A percentile compares a stretch with the other conserved stretches of the same genome.
Evolutionary conservation across 768 basidiomycete species (phyloP).

Genomic region (Rickenella mellea): DNA sequence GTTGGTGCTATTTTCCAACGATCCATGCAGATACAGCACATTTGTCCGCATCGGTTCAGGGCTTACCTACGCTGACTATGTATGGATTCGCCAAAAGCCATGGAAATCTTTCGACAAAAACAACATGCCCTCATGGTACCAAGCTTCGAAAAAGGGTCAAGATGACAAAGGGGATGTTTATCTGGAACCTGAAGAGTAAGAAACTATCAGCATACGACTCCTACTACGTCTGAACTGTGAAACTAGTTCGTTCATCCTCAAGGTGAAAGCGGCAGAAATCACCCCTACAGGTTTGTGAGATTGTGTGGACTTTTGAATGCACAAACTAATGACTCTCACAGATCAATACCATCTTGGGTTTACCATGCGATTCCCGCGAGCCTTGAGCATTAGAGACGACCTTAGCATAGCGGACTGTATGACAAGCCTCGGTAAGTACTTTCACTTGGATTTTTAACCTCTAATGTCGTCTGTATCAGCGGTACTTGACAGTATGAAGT

Average conservation of each 20-base stretch:
- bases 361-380: conserved; percentile 94
- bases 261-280: conserved; percentile 92
- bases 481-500: conserved; percentile 48
- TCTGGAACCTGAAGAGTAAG: conserved; percentile 81
- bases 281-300: conserved; percentile 50
- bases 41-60: conserved; percentile 92
- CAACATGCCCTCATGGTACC: conserved; percentile 60
- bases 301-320: background rate
- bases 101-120: conserved; percentile 79
- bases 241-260: conserved; percentile 82
- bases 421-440: conserved; percentile 47
- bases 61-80: conserved; percentile 75
- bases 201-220: background rate
- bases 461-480: conserved; percentile 23
- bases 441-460: background rate
- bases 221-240: conserved; percentile 1
- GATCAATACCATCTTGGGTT: conserved; percentile 79
- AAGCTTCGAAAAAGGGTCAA: conserved; percentile 45
- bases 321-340: conserved; percentile 15
- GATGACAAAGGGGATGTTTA: conserved; percentile 90
- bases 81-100: conserved; percentile 71
- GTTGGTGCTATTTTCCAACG: background rate
- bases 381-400: conserved; percentile 72
- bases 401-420: conserved; percentile 63
- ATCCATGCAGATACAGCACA: conserved; percentile 55